phyloP scores from a whole-genome alignment of 371 early-diverging fungal genomes.

The Apophysomyces sp. region DNA sequence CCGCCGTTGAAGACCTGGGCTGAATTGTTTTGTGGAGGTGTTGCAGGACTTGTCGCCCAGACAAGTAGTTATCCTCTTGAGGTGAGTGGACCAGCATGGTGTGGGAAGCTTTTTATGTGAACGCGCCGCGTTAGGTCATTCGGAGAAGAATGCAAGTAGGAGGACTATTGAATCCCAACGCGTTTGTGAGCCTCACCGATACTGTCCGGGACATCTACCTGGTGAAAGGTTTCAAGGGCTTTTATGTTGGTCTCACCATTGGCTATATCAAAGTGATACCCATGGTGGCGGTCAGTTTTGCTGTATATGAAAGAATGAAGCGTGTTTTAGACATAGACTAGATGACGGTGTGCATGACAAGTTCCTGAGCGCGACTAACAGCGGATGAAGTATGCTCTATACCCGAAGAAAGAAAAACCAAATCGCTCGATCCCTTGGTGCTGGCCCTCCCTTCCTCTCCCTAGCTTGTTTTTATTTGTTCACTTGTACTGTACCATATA shows the following conservation, averaged over 20 bases:
- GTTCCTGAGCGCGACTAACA: background rate
- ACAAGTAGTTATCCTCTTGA: conserved; percentile 92
- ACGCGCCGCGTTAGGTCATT: conserved; percentile 50
- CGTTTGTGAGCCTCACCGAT: conserved; percentile 53
- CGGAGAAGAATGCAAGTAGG: conserved; percentile 91
- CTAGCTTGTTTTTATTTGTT: background rate
- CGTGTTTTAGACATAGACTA: conserved; percentile 59
- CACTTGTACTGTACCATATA: conserved; percentile 1
- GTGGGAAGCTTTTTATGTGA: background rate
- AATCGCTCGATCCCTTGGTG: background rate
- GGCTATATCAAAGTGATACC: conserved; percentile 94
- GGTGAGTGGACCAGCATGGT: conserved; percentile 15
- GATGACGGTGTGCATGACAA: background rate
- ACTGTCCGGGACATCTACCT: conserved; percentile 66
- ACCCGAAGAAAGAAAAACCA: background rate
- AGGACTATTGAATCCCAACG: conserved; percentile 60
- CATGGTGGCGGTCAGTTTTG: conserved; percentile 89
- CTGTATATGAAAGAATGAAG: conserved; percentile 81
- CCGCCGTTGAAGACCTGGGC: conserved; percentile 68
- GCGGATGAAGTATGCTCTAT: background rate
- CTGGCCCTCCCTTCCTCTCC: background rate
- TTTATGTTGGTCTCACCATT: conserved; percentile 97
- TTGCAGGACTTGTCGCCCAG: conserved; percentile 87
- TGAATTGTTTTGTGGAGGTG: conserved; percentile 79
- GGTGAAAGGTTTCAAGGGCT: conserved; percentile 77